These are phyloP conservation scores for Plasmodium gaboni DNA, from an alignment of 169 alveolate species.

Conservation along the genomic window DNA sequence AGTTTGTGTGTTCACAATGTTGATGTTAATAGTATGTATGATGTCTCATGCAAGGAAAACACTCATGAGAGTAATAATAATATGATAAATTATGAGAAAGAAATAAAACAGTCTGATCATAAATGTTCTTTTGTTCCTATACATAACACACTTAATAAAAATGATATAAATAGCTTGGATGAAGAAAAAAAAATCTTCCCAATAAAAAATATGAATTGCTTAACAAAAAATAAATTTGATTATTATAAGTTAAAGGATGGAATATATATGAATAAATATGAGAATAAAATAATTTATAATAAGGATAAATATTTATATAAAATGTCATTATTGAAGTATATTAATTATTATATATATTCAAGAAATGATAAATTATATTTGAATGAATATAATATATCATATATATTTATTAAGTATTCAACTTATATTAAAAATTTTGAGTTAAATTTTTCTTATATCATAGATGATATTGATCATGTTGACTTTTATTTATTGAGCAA, in stretches of 20 bases:
- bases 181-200: constrained; percentile 17
- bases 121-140: neutral
- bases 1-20: too few species aligned
- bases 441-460: constrained; percentile 29
- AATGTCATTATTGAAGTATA: constrained; percentile 16
- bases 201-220: neutral
- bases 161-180: neutral
- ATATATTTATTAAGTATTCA: constrained; percentile 50
- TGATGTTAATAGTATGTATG: too few species aligned
- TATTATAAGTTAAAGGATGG: constrained; percentile 49
- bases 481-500: constrained; percentile 35
- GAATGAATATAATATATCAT: constrained; percentile 32
- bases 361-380: constrained; percentile 26
- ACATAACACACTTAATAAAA: neutral
- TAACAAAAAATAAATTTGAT: constrained; percentile 2
- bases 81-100: neutral
- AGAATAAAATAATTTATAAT: constrained; percentile 29
- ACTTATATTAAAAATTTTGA: constrained; percentile 27
- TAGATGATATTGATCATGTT: constrained; percentile 10
- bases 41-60: neutral
- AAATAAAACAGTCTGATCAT: neutral
- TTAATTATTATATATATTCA: constrained; percentile 40
- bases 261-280: constrained; percentile 27
- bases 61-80: neutral
- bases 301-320: constrained; percentile 13